Percentiles rank a stretch among this genome's conserved stretches.
Conservation (phyloP, 2,329 filamentous ascomycete genomes). For the Aotearoamyces nothofagi region DNA sequence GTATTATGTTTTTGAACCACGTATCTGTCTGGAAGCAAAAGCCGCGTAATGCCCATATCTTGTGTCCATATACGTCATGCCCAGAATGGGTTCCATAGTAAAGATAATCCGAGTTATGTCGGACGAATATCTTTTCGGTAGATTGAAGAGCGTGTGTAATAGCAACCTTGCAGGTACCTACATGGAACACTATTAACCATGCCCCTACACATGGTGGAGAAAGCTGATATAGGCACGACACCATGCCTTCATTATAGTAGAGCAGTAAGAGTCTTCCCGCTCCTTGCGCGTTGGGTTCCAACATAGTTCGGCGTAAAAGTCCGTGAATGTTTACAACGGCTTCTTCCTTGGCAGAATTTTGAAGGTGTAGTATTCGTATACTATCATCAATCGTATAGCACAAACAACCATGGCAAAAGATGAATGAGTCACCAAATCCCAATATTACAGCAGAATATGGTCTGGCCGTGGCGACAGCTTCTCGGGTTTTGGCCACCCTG, state of each 20-base stretch:
- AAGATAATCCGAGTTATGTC: conserved; percentile 44
- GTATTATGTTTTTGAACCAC: conserved; percentile 29
- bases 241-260: conserved; percentile 38
- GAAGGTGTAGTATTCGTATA: conserved; percentile 44
- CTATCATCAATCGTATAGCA: conserved; percentile 41
- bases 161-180: conserved; percentile 24
- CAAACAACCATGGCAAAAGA: conserved; percentile 47
- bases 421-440: conserved; percentile 42
- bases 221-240: conserved; percentile 40
- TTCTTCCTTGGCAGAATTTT: conserved; percentile 31
- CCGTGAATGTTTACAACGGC: conserved; percentile 36
- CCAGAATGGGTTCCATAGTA: conserved; percentile 52
- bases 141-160: conserved; percentile 26
- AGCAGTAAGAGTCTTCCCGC: conserved; percentile 36
- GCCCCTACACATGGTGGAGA: conserved; percentile 21
- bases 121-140: conserved; percentile 46
- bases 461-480: conserved; percentile 41
- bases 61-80: conserved; percentile 33
- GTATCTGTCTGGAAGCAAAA: conserved; percentile 27
- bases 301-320: conserved; percentile 23
- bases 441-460: conserved; percentile 48
- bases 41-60: conserved; percentile 46
- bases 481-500: conserved; percentile 42
- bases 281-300: conserved; percentile 19
- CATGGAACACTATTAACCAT: conserved; percentile 38